phyloP scores from a whole-genome alignment of 1,139 yeast species.

The Scheffersomyces insectosa region DNA sequence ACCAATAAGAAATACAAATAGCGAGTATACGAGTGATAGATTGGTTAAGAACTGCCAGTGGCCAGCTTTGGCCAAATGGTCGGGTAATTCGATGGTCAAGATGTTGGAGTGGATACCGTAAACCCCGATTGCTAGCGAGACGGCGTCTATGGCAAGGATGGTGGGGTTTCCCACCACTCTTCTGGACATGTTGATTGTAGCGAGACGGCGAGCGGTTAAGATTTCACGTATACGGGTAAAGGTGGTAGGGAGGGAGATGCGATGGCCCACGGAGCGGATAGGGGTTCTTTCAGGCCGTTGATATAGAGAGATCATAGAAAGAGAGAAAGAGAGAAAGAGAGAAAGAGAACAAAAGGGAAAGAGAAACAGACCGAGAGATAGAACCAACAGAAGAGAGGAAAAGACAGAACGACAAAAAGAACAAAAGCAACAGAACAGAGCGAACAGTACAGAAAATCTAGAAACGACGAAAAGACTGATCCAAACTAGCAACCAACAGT shows the following conservation, averaged over 20 bases:
- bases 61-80: conserved; percentile 53
- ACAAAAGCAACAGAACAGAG: too few relatives aligned
- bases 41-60: conserved; percentile 71
- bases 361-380: background rate
- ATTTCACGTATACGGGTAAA: too few relatives aligned
- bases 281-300: too few relatives aligned
- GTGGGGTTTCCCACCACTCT: conserved; percentile 35
- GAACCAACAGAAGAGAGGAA: too few relatives aligned
- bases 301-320: background rate
- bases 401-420: too few relatives aligned
- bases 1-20: conserved; percentile 45
- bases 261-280: background rate
- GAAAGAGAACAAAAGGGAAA: background rate
- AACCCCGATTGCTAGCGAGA: conserved; percentile 31
- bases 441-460: too few relatives aligned
- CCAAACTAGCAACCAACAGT: too few relatives aligned
- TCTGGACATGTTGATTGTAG: conserved; percentile 8
- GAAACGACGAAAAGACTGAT: too few relatives aligned
- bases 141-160: conserved; percentile 24
- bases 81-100: conserved; percentile 39
- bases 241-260: background rate
- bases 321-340: background rate
- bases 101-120: conserved; percentile 28
- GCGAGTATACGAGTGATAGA: conserved; percentile 50
- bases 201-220: too few relatives aligned